Evolutionary conservation across 257 asterid species (phyloP), one percentile per base, ranked within the genome.

Genomic region (Lithospermum erythrorhizon): DNA sequence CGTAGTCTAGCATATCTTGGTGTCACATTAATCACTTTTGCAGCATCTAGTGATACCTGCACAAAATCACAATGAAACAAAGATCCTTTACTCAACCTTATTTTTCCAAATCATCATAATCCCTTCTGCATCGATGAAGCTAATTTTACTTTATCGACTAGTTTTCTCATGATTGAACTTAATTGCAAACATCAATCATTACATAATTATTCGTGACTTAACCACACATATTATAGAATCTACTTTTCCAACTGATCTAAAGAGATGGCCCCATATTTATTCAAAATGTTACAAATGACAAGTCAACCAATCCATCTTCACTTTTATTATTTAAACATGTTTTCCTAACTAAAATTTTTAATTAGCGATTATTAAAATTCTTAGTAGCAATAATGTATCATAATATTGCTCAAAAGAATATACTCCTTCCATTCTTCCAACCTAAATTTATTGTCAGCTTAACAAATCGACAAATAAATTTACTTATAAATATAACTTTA

Each of bases 11-110:
- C 98, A 56, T 91, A 91, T 48, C 98, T 77, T 13, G 98, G 98
- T n/a, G 98, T 91, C 27, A 91, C 98, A 67, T 91, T 91, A 57
- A 83, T 75, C 65, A 91, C 98, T 73, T 91, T 91, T 67, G 82
- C 67, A 22, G 98, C 96, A 69, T 91, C 98, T 58, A 91, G 72
- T 20, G 98, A 91, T 18, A 88, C 98, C 98, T 91, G 60, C 22
- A 22, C 27, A 10, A n/a, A 65, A 55, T 25, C 9, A 24, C 9
- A n/a, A 52, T 45, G 56, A 13, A 22, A 13, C 3, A 24, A 47
- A 55, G n/a, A n/a, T 19, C 45, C 6, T 35, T 10, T 7, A 10
- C 14, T 35, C 45, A 6, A 6, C 1, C 45, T 35, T 6, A 25
- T 25, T 30, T 10, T 27, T 51, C 16, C 23, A 23, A 17, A 30